Base-by-base conservation (phyloP, 768 basidiomycete species). In the Leccinellum albellum region DNA sequence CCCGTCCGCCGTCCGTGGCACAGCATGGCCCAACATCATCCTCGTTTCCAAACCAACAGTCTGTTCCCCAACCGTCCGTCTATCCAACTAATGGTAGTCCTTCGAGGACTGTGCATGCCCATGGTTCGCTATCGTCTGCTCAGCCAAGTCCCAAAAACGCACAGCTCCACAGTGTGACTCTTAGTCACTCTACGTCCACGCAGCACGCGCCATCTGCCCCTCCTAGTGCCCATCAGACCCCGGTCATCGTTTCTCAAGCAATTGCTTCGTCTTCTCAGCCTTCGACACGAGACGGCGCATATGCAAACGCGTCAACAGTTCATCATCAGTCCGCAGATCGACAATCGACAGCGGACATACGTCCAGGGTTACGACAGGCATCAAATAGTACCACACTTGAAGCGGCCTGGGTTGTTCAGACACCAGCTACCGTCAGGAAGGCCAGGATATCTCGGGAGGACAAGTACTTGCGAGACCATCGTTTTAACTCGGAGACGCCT, bases 321-420 rank as follows among this genome's bases (percentile, higher is more conserved):
- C 26, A 42, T 23, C 65, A 65, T 7, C 58, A 61, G n/a, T 46
- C 51, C n/a, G 23, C 31, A 48, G 61, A 67, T 17, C 65, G 60
- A 47, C 63, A 51, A 14, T 12, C 37, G 6, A 45, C 53, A 15
- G 21, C 21, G 3, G 63, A 67, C 14, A 44, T 12, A 14, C 59
- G 55, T 35, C 35, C 51, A 26, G 68, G 57, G 12, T 15, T 24
- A 51, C 64, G 54, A 29, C 60, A 63, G 49, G n/a, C 55, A 29
- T 60, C 70, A 9, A 63, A 53, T 33, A 29, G 51, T 7, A 53
- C 63, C 44, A 72, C 66, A 5, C 57, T 73, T 32, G 63, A 70
- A 54, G 63, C 66, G 21, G 63, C 72, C 14, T 72, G 73, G 71
- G 62, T 74, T 17, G 69, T 72, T 12, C 71, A 72, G 44, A 72